Evolutionary conservation across 139 green algal genomes (phyloP).

Genomic region (Eudorina sp.): DNA sequence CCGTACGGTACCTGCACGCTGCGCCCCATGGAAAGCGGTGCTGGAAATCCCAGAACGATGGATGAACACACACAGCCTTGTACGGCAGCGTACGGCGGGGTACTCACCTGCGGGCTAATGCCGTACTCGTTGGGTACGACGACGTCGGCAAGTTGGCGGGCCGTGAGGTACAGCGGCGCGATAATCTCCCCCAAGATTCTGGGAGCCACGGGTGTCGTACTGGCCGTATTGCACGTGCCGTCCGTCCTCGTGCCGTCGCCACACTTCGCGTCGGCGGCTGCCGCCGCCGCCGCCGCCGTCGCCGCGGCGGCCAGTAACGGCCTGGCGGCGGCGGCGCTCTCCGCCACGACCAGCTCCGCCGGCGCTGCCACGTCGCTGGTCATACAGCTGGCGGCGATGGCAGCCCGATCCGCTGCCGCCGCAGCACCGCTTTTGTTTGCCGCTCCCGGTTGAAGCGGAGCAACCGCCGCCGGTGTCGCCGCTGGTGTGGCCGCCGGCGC

Average conservation of each 20-base stretch:
- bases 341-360: background rate
- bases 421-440: background rate
- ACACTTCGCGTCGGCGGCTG: background rate
- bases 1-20: no score
- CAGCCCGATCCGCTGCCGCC: background rate
- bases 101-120: constrained; percentile 61
- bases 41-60: no score
- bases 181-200: constrained; percentile 18
- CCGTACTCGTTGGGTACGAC: constrained; percentile 87
- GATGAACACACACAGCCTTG: no score
- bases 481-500: background rate
- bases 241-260: background rate
- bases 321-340: background rate
- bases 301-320: background rate
- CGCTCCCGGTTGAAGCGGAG: no score
- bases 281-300: background rate
- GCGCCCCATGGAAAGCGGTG: no score
- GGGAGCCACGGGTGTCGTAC: background rate
- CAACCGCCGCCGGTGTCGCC: background rate
- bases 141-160: constrained; percentile 81
- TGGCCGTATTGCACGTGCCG: background rate
- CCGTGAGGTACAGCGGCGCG: constrained; percentile 63
- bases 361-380: background rate
- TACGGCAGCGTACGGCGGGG: no score
- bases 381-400: background rate